Evolutionary conservation across 2,329 filamentous ascomycete species (phyloP).

Genomic region (Parafenestella ontariensis): DNA sequence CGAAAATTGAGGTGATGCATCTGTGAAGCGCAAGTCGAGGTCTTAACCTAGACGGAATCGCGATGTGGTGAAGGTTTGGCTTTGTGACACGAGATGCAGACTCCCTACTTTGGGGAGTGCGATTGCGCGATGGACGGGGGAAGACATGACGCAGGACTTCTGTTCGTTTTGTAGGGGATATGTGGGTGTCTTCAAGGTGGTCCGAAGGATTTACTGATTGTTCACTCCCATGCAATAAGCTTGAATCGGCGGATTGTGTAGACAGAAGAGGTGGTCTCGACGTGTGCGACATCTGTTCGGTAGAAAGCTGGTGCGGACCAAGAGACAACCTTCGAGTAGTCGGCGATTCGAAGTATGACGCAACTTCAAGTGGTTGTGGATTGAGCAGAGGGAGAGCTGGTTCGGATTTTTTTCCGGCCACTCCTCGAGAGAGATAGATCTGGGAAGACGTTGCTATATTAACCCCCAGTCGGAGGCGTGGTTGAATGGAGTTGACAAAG

Average conservation of each 20-base stretch:
- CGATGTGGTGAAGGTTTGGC: conserved; percentile 12
- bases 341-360: conserved; percentile 25
- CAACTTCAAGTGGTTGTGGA: conserved; percentile 15
- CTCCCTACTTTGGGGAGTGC: conserved; percentile 3
- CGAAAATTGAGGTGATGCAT: conserved; percentile 38
- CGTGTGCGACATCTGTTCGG: conserved; percentile 15
- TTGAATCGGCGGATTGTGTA: background rate
- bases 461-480: conserved; percentile 26
- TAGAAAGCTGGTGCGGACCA: conserved; percentile 7
- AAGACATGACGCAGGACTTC: conserved; percentile 36
- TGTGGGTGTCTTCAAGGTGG: background rate
- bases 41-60: conserved; percentile 18
- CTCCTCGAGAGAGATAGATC: conserved; percentile 55
- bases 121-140: conserved; percentile 20
- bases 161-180: conserved; percentile 18
- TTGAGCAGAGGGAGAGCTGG: conserved; percentile 28
- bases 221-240: background rate
- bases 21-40: conserved; percentile 34
- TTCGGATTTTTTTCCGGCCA: conserved; percentile 48
- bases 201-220: background rate
- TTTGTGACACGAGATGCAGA: conserved; percentile 17
- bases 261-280: conserved; percentile 3
- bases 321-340: conserved; percentile 19
- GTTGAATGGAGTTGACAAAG: background rate
- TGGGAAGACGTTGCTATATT: conserved; percentile 55